Conservation (phyloP, 2,329 filamentous ascomycete species). For the Emergomyces africanus region DNA sequence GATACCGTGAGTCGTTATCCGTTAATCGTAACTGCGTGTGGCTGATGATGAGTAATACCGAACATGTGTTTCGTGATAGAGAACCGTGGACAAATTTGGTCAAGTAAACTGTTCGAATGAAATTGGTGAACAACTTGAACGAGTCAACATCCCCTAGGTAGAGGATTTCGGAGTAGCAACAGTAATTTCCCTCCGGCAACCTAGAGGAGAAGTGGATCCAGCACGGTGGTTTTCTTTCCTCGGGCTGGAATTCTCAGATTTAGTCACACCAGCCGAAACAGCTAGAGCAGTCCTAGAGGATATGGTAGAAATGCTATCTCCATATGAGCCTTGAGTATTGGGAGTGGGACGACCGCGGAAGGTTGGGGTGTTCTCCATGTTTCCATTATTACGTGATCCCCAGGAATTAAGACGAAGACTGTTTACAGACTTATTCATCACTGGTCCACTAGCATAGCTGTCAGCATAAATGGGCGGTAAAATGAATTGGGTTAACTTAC, state of each 20-base stretch:
- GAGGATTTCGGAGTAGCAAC: conserved; percentile 24
- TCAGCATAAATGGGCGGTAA: conserved; percentile 16
- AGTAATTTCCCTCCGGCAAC: conserved; percentile 27
- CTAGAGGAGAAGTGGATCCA: conserved; percentile 25
- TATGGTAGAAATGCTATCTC: conserved; percentile 21
- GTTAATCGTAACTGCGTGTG: conserved; percentile 1
- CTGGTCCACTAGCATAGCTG: conserved; percentile 21
- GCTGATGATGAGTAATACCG: not conserved
- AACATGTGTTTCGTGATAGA: not conserved
- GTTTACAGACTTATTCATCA: conserved; percentile 26
- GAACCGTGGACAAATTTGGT: not conserved
- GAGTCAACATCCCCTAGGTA: conserved; percentile 8
- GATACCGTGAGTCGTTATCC: conserved; percentile 1
- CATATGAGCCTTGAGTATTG: conserved; percentile 17
- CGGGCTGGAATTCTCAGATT: conserved; percentile 28
- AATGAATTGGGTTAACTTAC: conserved; percentile 21
- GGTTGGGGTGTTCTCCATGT: conserved; percentile 28
- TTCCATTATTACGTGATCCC: conserved; percentile 25
- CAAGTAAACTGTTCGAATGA: not conserved
- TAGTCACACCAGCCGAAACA: conserved; percentile 18
- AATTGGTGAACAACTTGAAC: not conserved
- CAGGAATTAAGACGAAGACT: conserved; percentile 25
- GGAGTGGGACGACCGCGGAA: conserved; percentile 19
- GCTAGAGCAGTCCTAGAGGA: conserved; percentile 26
- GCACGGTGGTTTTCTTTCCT: conserved; percentile 27